Conservation (phyloP, 148 eudicot genomes). For the Vaccinium myrtillus region DNA sequence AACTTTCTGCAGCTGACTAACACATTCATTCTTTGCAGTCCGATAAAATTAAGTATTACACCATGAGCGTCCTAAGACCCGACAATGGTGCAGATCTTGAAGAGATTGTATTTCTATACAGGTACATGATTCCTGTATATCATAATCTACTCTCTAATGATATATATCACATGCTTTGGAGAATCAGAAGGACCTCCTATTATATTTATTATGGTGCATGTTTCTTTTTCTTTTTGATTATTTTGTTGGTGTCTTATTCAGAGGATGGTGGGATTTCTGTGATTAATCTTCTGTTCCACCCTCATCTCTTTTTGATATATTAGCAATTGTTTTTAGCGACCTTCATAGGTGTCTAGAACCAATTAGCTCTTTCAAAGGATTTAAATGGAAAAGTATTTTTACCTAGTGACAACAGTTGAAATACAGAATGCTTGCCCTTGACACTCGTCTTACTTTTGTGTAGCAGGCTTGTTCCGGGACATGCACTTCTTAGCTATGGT, state of each 20-base stretch:
- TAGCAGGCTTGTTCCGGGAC: slow-evolving; percentile 89
- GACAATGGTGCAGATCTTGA: slow-evolving; percentile 58
- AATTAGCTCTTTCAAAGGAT: neutral
- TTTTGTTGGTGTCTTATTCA: neutral
- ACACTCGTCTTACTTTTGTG: neutral
- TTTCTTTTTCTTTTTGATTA: neutral
- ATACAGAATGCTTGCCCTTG: neutral
- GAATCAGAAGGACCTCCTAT: neutral
- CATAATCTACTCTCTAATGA: neutral
- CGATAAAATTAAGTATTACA: slow-evolving; percentile 77
- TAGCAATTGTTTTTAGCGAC: neutral
- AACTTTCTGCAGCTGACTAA: neutral
- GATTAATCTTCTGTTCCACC: neutral
- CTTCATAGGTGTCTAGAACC: neutral
- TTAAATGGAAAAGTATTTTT: slow-evolving; percentile 3
- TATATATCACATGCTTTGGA: neutral
- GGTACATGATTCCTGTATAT: slow-evolving; percentile 41
- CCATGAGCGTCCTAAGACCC: slow-evolving; percentile 92
- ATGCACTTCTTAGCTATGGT: slow-evolving; percentile 93
- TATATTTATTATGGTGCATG: neutral
- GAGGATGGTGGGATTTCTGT: neutral
- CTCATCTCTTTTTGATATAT: neutral
- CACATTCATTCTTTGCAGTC: slow-evolving; percentile 39
- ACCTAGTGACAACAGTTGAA: neutral
- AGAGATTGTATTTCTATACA: slow-evolving; percentile 86